phyloP scores from a whole-genome alignment of 768 basidiomycete species.

The Boletus rufocinnamomeus region DNA sequence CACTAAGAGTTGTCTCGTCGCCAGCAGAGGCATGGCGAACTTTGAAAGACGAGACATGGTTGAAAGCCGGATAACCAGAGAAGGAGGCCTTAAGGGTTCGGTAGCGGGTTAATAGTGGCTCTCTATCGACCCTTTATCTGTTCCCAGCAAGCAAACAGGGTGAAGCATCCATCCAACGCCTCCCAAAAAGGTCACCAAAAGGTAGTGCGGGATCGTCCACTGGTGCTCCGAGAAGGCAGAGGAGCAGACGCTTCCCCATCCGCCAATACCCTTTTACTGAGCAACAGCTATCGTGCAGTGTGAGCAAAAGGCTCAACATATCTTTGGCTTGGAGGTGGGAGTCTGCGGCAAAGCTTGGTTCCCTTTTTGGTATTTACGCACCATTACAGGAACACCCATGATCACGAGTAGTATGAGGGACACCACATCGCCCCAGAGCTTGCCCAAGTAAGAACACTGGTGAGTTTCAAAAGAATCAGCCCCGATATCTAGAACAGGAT shows the following conservation, averaged over 20 bases:
- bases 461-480: too few species aligned
- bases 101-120: too few species aligned
- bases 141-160: background rate
- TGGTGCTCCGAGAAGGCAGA: background rate
- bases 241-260: slow-evolving; percentile 10
- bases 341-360: background rate
- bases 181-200: background rate
- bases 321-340: background rate
- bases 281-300: too few species aligned
- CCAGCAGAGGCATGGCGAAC: background rate
- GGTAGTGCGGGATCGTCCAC: background rate
- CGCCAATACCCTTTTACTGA: background rate
- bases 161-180: background rate
- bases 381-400: background rate
- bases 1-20: background rate
- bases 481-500: background rate
- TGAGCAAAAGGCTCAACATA: background rate
- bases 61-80: background rate
- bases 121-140: slow-evolving; percentile 13
- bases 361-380: background rate
- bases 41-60: background rate
- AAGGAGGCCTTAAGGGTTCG: background rate
- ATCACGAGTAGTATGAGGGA: background rate
- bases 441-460: background rate
- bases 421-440: background rate